Base-by-base conservation (phyloP, 2,329 filamentous ascomycete genomes). In the Lecanicillium sp. region DNA sequence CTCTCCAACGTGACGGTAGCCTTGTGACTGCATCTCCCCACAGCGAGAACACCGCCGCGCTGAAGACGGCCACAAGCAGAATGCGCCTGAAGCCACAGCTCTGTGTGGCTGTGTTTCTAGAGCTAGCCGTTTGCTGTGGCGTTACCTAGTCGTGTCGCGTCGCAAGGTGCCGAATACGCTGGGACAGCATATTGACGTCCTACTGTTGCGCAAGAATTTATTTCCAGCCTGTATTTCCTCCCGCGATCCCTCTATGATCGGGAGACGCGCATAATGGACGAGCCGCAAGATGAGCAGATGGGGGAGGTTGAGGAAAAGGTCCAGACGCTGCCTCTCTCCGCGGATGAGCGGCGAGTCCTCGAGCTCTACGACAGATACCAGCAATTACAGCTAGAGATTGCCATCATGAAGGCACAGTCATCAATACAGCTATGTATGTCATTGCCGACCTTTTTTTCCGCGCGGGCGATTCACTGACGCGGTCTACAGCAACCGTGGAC, bases 351-450 rank as follows among this genome's bases (percentile, higher is more conserved):
- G 50, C 70, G 71, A 46, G 71, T 83, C 19, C 66, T 92, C 27
- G 71, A 77, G 29, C 71, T 89, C 35, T 84, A 87, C 59, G 80
- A 88, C 56, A 72, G 74, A 47, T 65, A 87, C 18, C 77, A 82
- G 52, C 78, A 85, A 55, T 68, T 89, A 32, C 76, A 80, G 51
- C 64, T 90, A 17, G 81, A 92, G 61, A 75, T 80, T 40, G 80
- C 80, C 28, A 68, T 92, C 29, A 60, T 88, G 11, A 69, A 62
- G 32, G 71, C 72, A 4, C 68, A 70, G 33, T 54, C 62, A n/a
- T 44, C 51, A 13, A 40, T 64, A 41, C 47, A 49, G 14, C 46
- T 54, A 46, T 55, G 69, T 69, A 49, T 40, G 50, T 25, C 11
- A 25, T 11, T 11, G 11, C 11, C 22, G 22, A 7, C 6, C 11